These are phyloP conservation scores for Metarhizium rileyi DNA, from an alignment of 2,329 filamentous ascomycete genomes.

Conservation along the genomic window DNA sequence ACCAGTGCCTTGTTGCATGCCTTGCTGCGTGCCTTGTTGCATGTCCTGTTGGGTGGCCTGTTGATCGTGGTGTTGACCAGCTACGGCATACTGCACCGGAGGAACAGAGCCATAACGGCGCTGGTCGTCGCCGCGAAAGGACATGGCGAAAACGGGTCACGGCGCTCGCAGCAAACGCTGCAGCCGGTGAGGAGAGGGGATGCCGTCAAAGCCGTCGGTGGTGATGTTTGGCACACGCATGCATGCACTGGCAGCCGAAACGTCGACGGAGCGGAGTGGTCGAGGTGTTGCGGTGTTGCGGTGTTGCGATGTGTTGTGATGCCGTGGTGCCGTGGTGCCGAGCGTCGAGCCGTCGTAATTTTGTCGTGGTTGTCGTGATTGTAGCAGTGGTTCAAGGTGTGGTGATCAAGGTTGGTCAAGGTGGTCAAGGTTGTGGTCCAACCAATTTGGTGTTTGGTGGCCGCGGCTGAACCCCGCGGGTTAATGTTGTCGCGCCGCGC, in stretches of 20 bases:
- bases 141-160: slow-evolving; percentile 34
- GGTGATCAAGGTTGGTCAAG: too few species aligned
- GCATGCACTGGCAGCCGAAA: not conserved
- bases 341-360: too few species aligned
- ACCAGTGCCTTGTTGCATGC: slow-evolving; percentile 1
- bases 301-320: not conserved
- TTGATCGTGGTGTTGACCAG: slow-evolving; percentile 23
- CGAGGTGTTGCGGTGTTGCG: not conserved
- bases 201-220: not conserved
- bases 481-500: slow-evolving; percentile 10
- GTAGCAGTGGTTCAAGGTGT: not conserved
- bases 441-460: too few species aligned
- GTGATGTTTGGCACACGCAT: not conserved
- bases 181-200: not conserved
- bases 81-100: slow-evolving; percentile 52
- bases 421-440: not conserved
- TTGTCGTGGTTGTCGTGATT: not conserved
- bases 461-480: slow-evolving; percentile 10
- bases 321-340: not conserved
- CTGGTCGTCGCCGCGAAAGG: slow-evolving; percentile 52
- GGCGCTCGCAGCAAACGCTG: slow-evolving; percentile 2
- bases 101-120: slow-evolving; percentile 58
- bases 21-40: too few species aligned
- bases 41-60: slow-evolving; percentile 8
- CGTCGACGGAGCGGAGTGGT: not conserved